phyloP scores from a whole-genome alignment of 768 basidiomycete species.

The Lentinula edodes region DNA sequence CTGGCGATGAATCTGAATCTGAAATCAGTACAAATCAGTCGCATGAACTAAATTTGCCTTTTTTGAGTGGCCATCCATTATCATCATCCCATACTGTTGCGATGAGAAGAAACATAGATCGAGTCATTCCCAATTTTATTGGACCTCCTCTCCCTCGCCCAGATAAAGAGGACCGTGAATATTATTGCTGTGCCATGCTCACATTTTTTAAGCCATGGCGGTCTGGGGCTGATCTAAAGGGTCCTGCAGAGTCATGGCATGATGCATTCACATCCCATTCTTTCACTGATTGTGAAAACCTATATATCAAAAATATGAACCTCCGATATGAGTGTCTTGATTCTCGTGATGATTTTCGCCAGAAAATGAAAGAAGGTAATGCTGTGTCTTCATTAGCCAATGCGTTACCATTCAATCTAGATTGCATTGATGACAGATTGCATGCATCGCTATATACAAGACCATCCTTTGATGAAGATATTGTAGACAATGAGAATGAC shows the following conservation, averaged over 20 bases:
- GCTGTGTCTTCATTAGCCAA: neutral
- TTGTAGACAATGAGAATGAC: conserved; percentile 4
- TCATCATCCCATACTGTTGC: conserved; percentile 1
- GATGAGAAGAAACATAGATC: neutral
- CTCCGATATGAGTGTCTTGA: conserved; percentile 22
- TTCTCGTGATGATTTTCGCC: conserved; percentile 18
- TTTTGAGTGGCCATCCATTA: neutral
- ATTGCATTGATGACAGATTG: neutral
- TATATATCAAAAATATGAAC: conserved; percentile 20
- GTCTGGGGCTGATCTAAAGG: conserved; percentile 20
- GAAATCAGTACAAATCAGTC: too few relatives aligned
- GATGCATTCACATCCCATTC: conserved; percentile 11
- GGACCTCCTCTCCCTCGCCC: conserved; percentile 20
- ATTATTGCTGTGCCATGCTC: conserved; percentile 27
- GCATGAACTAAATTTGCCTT: too few relatives aligned
- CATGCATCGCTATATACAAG: neutral
- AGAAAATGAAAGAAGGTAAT: conserved; percentile 9
- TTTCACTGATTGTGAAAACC: conserved; percentile 7
- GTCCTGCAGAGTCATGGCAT: conserved; percentile 14
- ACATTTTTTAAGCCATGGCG: conserved; percentile 29
- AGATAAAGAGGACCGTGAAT: conserved; percentile 26
- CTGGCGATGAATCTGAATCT: neutral
- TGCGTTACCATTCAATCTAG: neutral
- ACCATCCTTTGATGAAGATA: too few relatives aligned
- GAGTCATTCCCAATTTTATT: conserved; percentile 22